phyloP scores from a whole-genome alignment of 1,284 basidiomycete genomes.

The Athelia psychrophila region DNA sequence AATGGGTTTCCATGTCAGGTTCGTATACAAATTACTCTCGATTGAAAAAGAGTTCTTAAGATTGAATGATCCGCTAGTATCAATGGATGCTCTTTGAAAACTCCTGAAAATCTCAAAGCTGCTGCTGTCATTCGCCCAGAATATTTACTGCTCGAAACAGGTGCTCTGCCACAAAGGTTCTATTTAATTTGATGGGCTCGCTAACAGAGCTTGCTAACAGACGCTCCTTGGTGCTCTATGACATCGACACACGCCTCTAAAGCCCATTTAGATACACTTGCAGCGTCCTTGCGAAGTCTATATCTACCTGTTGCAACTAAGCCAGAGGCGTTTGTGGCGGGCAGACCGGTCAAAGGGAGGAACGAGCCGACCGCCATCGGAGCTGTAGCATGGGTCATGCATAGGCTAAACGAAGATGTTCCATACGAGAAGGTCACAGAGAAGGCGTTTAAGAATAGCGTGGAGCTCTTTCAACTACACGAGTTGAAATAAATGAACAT shows the following conservation, averaged over 20 bases:
- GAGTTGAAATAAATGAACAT: slow-evolving; percentile 22
- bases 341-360: slow-evolving; percentile 75
- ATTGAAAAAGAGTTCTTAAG: slow-evolving; percentile 55
- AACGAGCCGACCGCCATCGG: slow-evolving; percentile 80
- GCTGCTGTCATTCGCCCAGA: slow-evolving; percentile 62
- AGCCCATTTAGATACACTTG: slow-evolving; percentile 51
- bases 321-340: slow-evolving; percentile 65
- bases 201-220: slow-evolving; percentile 31
- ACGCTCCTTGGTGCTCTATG: slow-evolving; percentile 84
- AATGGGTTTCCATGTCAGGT: not conserved
- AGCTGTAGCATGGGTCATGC: slow-evolving; percentile 76
- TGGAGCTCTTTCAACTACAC: slow-evolving; percentile 56
- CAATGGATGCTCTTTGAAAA: slow-evolving; percentile 87
- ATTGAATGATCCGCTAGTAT: slow-evolving; percentile 28
- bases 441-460: slow-evolving; percentile 66
- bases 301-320: slow-evolving; percentile 59
- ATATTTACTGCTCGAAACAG: slow-evolving; percentile 78
- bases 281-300: slow-evolving; percentile 41
- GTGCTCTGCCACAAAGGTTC: slow-evolving; percentile 32
- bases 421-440: slow-evolving; percentile 59
- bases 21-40: not conserved
- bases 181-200: slow-evolving; percentile 4
- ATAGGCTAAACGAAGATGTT: slow-evolving; percentile 51
- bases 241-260: slow-evolving; percentile 77
- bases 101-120: slow-evolving; percentile 65